Base-by-base conservation (phyloP, 1,139 yeast species). In the Spencermartinsiella ligniputridi region DNA sequence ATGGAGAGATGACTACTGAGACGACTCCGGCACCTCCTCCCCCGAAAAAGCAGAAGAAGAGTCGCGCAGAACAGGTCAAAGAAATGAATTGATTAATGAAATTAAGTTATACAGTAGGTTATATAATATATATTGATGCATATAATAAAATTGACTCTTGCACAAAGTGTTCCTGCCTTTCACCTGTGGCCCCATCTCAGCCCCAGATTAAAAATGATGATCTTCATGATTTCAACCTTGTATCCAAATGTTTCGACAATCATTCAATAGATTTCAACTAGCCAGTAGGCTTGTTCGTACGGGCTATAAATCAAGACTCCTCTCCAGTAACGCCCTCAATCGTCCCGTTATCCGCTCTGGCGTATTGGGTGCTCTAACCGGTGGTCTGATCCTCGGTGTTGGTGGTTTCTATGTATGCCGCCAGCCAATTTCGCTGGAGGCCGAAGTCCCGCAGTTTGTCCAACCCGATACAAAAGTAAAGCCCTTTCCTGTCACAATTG, bases 381-480 rank as follows among this genome's bases (percentile, higher is more conserved):
- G 25, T 27, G 32, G 32, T n/a, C 5, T 27, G 15, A 27, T n/a
- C n/a, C 5, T 27, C 15, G 32, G 32, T 5, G 15, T 27, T 27
- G 32, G 32, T 11, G 32, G 32, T 5, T n/a, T 27, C 15, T 27
- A 27, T n/a, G 32, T n/a, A 9, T 5, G 32, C 15, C 12, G 15
- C 8, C 15, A 6, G 12, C 32, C 5, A 6, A n/a, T 27, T 5
- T 27, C 15, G 12, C 5, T n/a, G 32, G 32, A 27, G 8, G 4
- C 15, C 8, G 32, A 6, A 4, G 32, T 27, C 6, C 13, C 32
- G 8, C 32, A 6, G n/a, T 27, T 27, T n/a, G 42, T 59, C 22
- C 66, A 64, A 47, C 68, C 69, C 3, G 64, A 63, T 8, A 63
- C 69, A 3, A 56, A 57, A 13, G 56, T 57, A 3, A 57, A 54